Evolutionary conservation across 768 basidiomycete genomes (phyloP).

Genomic region (Mycena leptocephala): DNA sequence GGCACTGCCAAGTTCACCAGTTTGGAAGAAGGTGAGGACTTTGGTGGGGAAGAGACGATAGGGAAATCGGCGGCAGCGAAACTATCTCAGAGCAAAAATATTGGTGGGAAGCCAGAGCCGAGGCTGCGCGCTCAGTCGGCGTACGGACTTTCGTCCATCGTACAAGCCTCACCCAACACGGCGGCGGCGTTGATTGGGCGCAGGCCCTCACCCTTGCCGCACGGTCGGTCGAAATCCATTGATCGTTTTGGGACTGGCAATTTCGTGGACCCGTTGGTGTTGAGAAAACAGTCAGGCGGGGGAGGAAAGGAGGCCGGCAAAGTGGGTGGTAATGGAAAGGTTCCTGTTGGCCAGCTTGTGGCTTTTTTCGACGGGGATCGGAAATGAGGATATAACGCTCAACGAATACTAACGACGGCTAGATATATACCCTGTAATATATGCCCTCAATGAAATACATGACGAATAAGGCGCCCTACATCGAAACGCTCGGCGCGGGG

Average conservation of each 20-base stretch:
- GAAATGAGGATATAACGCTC: slow-evolving; percentile 39
- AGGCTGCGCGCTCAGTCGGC: slow-evolving; percentile 73
- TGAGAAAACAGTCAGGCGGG: slow-evolving; percentile 77
- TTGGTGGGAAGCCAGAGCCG: slow-evolving; percentile 40
- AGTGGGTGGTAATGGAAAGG: slow-evolving; percentile 70
- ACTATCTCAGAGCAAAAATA: slow-evolving; percentile 48
- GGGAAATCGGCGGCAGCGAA: slow-evolving; percentile 67
- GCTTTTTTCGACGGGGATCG: slow-evolving; percentile 87
- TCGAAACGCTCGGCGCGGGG: no score
- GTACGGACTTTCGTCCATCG: slow-evolving; percentile 61
- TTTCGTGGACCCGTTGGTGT: slow-evolving; percentile 86
- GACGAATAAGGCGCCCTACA: no score
- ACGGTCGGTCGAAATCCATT: slow-evolving; percentile 56
- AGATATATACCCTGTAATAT: slow-evolving; percentile 21
- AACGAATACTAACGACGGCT: slow-evolving; percentile 19
- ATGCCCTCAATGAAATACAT: no score
- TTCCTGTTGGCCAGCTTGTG: slow-evolving; percentile 83
- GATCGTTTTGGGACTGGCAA: slow-evolving; percentile 61
- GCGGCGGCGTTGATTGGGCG: slow-evolving; percentile 57
- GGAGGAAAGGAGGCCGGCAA: slow-evolving; percentile 59
- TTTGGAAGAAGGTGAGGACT: slow-evolving; percentile 59
- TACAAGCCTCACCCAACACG: slow-evolving; percentile 42
- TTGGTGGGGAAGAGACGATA: slow-evolving; percentile 75
- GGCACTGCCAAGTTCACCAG: slow-evolving; percentile 63
- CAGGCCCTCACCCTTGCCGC: slow-evolving; percentile 34